phyloP scores from a whole-genome alignment of 345 rosid genomes.

The Pseudoturritis turrita region DNA sequence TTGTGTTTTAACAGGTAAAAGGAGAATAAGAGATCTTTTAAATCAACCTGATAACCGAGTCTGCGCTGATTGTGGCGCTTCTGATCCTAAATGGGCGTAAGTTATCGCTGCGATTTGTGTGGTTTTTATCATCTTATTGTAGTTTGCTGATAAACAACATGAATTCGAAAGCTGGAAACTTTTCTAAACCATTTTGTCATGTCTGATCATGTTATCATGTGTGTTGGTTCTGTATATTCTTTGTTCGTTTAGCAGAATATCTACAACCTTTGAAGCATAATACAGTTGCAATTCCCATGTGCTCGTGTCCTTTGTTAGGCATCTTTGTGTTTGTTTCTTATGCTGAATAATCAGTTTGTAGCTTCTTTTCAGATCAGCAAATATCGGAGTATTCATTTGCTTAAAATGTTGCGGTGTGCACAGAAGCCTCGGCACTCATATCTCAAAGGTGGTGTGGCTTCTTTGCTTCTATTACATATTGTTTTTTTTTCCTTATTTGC shows the following conservation, averaged over 20 bases:
- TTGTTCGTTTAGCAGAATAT: not conserved
- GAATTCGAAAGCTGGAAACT: not conserved
- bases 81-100: slow-evolving; percentile 99
- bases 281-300: not conserved
- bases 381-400: slow-evolving; percentile 74
- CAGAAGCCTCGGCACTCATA: slow-evolving; percentile 92
- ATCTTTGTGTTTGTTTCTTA: not conserved
- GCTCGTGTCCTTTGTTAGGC: not conserved
- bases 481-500: not conserved
- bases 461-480: not conserved
- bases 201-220: not conserved
- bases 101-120: slow-evolving; percentile 21
- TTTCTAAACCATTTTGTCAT: not conserved
- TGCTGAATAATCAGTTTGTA: slow-evolving; percentile 5
- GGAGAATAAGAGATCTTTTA: slow-evolving; percentile 33
- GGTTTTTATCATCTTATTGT: not conserved
- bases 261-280: not conserved
- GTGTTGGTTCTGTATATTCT: not conserved
- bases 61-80: slow-evolving; percentile 92
- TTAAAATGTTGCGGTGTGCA: slow-evolving; percentile 96
- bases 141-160: not conserved
- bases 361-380: slow-evolving; percentile 57
- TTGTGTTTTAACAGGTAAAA: slow-evolving; percentile 21
- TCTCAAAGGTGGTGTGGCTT: slow-evolving; percentile 60
- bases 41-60: slow-evolving; percentile 46